A percentile compares a stretch with the other conserved stretches of the same genome.
Evolutionary conservation across 73 alveolate genomes (phyloP).

Genomic region (Effrenium voratum): DNA sequence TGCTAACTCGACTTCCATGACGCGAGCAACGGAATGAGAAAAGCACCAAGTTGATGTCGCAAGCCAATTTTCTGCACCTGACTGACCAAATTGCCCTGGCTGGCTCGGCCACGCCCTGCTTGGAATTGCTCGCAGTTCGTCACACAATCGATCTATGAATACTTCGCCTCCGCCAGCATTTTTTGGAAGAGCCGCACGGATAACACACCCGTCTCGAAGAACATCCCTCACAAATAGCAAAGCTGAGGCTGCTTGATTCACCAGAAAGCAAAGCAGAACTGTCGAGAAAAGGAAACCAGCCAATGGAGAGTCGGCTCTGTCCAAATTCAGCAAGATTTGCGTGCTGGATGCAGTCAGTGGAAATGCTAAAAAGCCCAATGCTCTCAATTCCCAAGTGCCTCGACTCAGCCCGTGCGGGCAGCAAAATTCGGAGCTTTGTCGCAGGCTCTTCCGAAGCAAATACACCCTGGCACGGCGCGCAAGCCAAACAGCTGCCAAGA

Average conservation of each 20-base stretch:
- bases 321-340: conserved; percentile 27
- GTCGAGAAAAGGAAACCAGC: conserved; percentile 52
- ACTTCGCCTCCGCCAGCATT: not conserved
- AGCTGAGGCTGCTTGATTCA: conserved; percentile 55
- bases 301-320: conserved; percentile 42
- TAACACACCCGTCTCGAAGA: conserved; percentile 25
- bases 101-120: not conserved
- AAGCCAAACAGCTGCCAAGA: conserved; percentile 54
- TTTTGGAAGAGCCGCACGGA: not conserved
- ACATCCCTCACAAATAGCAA: conserved; percentile 17
- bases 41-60: conserved; percentile 46
- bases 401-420: conserved; percentile 17
- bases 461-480: not conserved
- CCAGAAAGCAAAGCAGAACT: conserved; percentile 19
- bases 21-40: conserved; percentile 7
- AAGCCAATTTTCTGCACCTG: no score
- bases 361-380: conserved; percentile 46
- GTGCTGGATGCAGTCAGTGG: conserved; percentile 45
- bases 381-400: conserved; percentile 60
- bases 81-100: no score
- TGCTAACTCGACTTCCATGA: not conserved
- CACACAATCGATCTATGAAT: conserved; percentile 28
- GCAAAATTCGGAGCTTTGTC: not conserved
- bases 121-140: conserved; percentile 51
- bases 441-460: not conserved